Base-by-base conservation (phyloP, 2,329 filamentous ascomycete genomes). In the Neonectria coccinea region DNA sequence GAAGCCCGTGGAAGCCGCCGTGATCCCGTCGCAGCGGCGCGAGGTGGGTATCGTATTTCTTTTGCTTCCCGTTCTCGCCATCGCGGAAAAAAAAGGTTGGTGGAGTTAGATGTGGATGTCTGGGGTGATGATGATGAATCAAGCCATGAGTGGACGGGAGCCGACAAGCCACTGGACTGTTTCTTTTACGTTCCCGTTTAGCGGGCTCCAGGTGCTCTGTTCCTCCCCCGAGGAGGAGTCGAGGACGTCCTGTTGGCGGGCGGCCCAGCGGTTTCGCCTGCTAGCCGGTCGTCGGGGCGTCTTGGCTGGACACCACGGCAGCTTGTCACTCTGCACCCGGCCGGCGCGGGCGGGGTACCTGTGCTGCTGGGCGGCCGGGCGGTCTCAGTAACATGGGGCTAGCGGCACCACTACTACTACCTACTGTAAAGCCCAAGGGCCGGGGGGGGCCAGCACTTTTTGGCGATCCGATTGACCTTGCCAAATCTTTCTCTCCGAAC, bases 401-500 rank as follows among this genome's bases (percentile, higher is more conserved):
- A 69, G 71, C 65, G 59, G 62, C 64, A 65, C 66, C 60, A 67
- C 52, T 68, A 25, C 22, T 25, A 25, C 5, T 6, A 25, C 25
- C 25, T 25, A 25, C 25, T 25, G 25, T 72, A 62, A 66, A 59
- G 45, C 62, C 65, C 65, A 72, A 60, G 42, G 65, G 65, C 66
- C 65, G 5, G 71, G 65, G 64, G 71, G 65, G 62, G 67, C 71
- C 68, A 72, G 68, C 70, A 72, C 57, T 73, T 74, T 74, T 68
- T 67, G 70, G 69, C 67, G 69, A 72, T 72, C 68, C 67, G 72
- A 71, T 73, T 72, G 66, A 68, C 69, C 70, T 69, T 72, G 69
- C 70, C 73, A 74, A 76, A 76, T 76, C 72, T 74, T 39, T 75
- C 70, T 72, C 72, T 71, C 66, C 62, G 69, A 73, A 73, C 72